Evolutionary conservation across 1,139 yeast genomes (phyloP).

Genomic region (Magnusiomyces clavatus): DNA sequence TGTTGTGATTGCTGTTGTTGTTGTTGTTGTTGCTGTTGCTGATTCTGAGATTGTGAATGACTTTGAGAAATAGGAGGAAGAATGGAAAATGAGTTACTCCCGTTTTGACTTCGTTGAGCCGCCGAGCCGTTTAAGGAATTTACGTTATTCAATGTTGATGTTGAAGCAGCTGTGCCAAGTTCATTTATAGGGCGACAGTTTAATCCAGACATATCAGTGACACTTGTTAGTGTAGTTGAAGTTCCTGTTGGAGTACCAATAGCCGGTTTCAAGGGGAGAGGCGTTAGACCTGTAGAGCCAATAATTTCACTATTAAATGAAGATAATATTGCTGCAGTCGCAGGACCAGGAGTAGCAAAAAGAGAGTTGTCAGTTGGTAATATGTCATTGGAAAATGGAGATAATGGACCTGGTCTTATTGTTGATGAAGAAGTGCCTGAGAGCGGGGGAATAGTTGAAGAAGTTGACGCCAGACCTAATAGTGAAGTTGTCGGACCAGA

Average conservation of each 20-base stretch:
- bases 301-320: constrained; percentile 21
- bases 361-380: constrained; percentile 30
- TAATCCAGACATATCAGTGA: background rate
- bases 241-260: background rate
- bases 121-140: too few species aligned
- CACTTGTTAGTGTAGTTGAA: background rate
- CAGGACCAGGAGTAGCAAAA: constrained; percentile 34
- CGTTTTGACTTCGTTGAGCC: background rate
- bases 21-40: constrained; percentile 8
- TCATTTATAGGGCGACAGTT: background rate
- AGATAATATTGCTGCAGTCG: constrained; percentile 30
- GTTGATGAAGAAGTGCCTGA: background rate
- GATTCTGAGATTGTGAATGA: background rate
- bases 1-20: constrained; percentile 6
- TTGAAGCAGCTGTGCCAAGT: background rate
- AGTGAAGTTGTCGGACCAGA: constrained; percentile 8
- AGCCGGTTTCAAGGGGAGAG: constrained; percentile 3
- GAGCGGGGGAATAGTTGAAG: background rate
- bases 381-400: constrained; percentile 19
- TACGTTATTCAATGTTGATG: background rate
- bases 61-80: background rate
- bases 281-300: constrained; percentile 13
- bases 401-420: constrained; percentile 28
- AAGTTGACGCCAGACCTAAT: constrained; percentile 2
- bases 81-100: background rate